A percentile compares a stretch with the other conserved stretches of the same genome.
Evolutionary conservation across 768 basidiomycete genomes (phyloP).

Genomic region (Terana coerulea): DNA sequence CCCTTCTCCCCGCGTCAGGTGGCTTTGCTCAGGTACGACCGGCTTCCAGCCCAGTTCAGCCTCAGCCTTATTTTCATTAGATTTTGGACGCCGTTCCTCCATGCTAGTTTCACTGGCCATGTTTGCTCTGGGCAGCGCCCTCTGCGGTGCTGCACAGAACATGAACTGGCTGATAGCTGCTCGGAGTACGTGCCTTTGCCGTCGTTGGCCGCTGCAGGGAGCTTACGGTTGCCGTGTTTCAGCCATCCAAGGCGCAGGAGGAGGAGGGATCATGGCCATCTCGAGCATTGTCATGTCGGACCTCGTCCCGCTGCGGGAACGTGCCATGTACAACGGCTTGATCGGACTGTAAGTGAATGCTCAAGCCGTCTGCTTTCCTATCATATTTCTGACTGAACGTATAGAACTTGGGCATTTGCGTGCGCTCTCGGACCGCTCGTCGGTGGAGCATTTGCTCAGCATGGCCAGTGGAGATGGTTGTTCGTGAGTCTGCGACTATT

Average conservation of each 20-base stretch:
- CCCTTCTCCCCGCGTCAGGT: conserved; percentile 10
- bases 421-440: background rate
- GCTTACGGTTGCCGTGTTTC: background rate
- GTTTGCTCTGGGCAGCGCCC: conserved; percentile 11
- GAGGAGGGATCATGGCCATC: conserved; percentile 8
- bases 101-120: conserved; percentile 1
- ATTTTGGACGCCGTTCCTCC: conserved; percentile 8
- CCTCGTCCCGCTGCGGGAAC: conserved; percentile 11
- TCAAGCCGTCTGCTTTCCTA: background rate
- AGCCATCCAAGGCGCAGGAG: conserved; percentile 15
- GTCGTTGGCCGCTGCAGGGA: background rate
- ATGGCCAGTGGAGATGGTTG: conserved; percentile 27
- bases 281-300: conserved; percentile 9
- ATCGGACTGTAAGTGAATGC: conserved; percentile 22
- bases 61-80: background rate
- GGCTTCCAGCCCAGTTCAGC: background rate
- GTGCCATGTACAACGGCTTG: conserved; percentile 29
- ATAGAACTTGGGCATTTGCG: conserved; percentile 2
- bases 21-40: conserved; percentile 9
- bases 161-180: conserved; percentile 13
- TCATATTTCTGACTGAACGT: background rate
- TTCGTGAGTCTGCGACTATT: conserved; percentile 18
- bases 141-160: conserved; percentile 13
- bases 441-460: conserved; percentile 20
- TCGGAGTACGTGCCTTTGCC: conserved; percentile 5